Evolutionary conservation across 176 grass and related monocot genomes (phyloP).

Genomic region (Hordeum marinum): DNA sequence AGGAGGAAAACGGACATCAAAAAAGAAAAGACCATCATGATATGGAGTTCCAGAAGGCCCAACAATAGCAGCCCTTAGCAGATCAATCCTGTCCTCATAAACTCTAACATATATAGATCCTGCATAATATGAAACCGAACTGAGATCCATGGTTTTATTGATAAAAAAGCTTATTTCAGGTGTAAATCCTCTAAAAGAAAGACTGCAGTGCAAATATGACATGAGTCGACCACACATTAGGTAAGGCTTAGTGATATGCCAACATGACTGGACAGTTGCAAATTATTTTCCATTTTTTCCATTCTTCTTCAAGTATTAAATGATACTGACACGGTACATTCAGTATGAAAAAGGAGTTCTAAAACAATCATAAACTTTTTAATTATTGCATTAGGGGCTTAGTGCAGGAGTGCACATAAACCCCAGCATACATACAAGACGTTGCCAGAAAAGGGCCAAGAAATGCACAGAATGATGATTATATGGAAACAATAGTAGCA

Average conservation of each 20-base stretch:
- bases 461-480: neutral
- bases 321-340: neutral
- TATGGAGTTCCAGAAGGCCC: conserved; percentile 77
- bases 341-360: too few species aligned
- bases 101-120: conserved; percentile 58
- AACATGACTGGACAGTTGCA: neutral
- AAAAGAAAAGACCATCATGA: conserved; percentile 74
- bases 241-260: neutral
- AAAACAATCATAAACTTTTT: neutral
- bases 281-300: neutral
- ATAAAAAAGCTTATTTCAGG: conserved; percentile 13
- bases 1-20: conserved; percentile 62
- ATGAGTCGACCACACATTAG: neutral
- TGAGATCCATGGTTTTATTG: conserved; percentile 6
- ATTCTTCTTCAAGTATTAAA: conserved; percentile 5
- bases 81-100: conserved; percentile 68
- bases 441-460: neutral
- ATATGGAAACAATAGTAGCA: neutral
- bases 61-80: conserved; percentile 62
- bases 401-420: neutral
- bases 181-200: neutral
- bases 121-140: conserved; percentile 27
- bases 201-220: neutral
- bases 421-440: neutral
- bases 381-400: neutral